phyloP scores from a whole-genome alignment of 306 rosid genomes.

The barrel medic (Medicago truncatula) region MtrunA17r5.0-ANR NC_053044.1:34114501-34115000 shows the following conservation, averaged over 20 bases:
- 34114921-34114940: background rate
- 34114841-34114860: slow-evolving; percentile 27
- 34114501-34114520: slow-evolving; percentile 14
- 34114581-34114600: background rate
- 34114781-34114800: slow-evolving; percentile 70
- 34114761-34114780: slow-evolving; percentile 64
- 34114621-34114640: slow-evolving; percentile 3
- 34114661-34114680: slow-evolving; percentile 2
- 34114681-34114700: slow-evolving; percentile 15
- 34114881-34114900: slow-evolving; percentile 2
- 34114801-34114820: slow-evolving; percentile 58
- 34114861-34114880: background rate
- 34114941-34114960: background rate
- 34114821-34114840: slow-evolving; percentile 49
- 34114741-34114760: background rate
- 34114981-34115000: background rate
- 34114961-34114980: background rate
- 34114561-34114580: slow-evolving; percentile 21
- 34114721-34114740: background rate
- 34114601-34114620: background rate
- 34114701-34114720: slow-evolving; percentile 16
- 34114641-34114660: background rate
- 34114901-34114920: background rate
- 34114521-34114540: background rate
- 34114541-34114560: background rate